A percentile compares a stretch with the other conserved stretches of the same genome.
Conservation (phyloP, 1,284 basidiomycete species). For the Rhodotorula sp. region DNA sequence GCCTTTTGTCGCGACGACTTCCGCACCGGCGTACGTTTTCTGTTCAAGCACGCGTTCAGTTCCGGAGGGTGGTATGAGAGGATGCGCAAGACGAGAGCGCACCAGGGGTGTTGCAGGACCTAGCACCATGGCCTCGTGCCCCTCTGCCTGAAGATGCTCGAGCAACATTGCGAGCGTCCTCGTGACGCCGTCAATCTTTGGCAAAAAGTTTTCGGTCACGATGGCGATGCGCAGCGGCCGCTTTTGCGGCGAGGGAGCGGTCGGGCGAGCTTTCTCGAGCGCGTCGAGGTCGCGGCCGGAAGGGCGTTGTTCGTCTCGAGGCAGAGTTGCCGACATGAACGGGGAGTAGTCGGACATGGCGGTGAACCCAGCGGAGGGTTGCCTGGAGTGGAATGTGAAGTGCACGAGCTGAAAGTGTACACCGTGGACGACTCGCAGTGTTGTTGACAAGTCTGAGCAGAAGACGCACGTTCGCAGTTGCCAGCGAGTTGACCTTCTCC, state of each 20-base stretch:
- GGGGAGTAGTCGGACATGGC: too few species aligned
- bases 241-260: neutral
- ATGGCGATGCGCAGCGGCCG: conserved; percentile 48
- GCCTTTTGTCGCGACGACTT: conserved; percentile 59
- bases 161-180: conserved; percentile 59
- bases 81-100: conserved; percentile 25
- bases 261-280: conserved; percentile 26
- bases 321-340: too few species aligned
- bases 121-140: conserved; percentile 58
- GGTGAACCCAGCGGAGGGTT: too few species aligned
- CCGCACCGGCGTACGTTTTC: conserved; percentile 57
- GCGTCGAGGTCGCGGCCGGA: conserved; percentile 26
- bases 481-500: too few species aligned
- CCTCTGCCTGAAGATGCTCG: conserved; percentile 58
- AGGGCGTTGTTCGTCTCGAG: neutral
- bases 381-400: too few species aligned
- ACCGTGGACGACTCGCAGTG: too few species aligned
- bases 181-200: conserved; percentile 58
- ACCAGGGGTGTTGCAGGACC: conserved; percentile 58
- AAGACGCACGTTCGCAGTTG: too few species aligned
- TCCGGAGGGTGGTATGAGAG: neutral
- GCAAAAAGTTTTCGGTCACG: conserved; percentile 48
- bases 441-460: too few species aligned
- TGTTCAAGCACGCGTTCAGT: conserved; percentile 17
- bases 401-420: too few species aligned